Evolutionary conservation across 2,329 filamentous ascomycete genomes (phyloP), one percentile per base, ranked within the genome.

Genomic region (Aspergillus aculeatus): DNA sequence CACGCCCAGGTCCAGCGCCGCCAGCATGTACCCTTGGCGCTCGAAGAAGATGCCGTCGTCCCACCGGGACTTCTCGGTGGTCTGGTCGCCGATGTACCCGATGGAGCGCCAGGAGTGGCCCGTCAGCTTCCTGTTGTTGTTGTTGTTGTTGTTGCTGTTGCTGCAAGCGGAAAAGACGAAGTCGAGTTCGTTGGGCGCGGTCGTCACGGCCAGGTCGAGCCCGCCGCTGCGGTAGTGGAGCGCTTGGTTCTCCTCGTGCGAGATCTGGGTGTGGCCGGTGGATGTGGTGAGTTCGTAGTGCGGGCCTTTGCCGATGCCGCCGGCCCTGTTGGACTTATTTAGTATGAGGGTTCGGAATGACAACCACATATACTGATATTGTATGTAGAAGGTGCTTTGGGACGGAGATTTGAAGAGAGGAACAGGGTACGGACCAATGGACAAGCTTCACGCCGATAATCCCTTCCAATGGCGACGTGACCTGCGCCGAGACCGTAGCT

Each of bases 31-130:
- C 6, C 75, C 75, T 54, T 77, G 68, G 5, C 70, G 68, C 54
- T 77, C 73, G 38, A 71, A 69, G 65, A 73, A 77, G 41, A 77
- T 65, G 1, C 75, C 74, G 52, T 78, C 75, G 23, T 68, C 59
- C 48, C 66, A 68, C 23, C 65, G 66, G 56, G 74, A 70, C 19
- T 70, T 73, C 1, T 70, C 64, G 21, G 69, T 74, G 23, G 71
- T 71, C 23, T 71, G 62, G 60, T 75, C 74, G 26, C 70, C 64
- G 14, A 77, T 71, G 59, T 75, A 76, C 4, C 72, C 75, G n/a
- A 78, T 76, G 4, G 75, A 77, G 14, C 75, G 73, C 56, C 63
- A 73, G 0, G 75, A 76, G 61, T 78, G 75, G 5, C 73, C 70
- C 0, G 75, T 78, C 4, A 77, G 65, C 50, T 72, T 74, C 44